Base-by-base conservation (phyloP, 2,329 filamentous ascomycete species). In the Monilinia aucupariae region DNA sequence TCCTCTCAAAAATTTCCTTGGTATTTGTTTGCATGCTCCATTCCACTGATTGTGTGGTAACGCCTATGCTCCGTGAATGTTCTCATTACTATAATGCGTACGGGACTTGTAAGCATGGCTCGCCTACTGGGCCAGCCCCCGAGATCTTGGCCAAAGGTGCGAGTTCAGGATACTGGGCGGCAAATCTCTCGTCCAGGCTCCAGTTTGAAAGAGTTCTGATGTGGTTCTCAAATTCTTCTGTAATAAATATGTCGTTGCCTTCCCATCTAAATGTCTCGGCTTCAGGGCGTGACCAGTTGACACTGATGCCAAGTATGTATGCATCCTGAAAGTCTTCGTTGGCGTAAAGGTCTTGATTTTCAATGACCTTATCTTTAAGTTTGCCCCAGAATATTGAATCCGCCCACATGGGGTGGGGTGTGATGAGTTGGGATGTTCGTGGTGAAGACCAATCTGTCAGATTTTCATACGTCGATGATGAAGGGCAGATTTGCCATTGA, bases 291-390 rank as follows among this genome's bases (percentile, higher is more conserved):
- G 73, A 70, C 76, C 74, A 78, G 50, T 77, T 74, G 52, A 74
- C 66, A 56, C 73, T 74, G 53, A 78, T 60, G 60, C 70, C 73
- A 45, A 68, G 66, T 50, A 68, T 72, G 65, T 77, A 78, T 47
- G 74, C 53, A 60, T 71, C 69, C 48, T 71, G 71, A 50, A 78
- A 78, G 58, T 78, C 75, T 3, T 72, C 70, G 9, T 73, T 78
- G 48, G 71, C 73, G 62, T 78, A 78, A 5, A 71, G 56, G 20
- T 72, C 69, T 62, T 75, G 76, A 27, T 73, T 72, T 53, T 73
- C 68, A 30, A 76, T 75, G 53, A 75, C 69, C 48, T 69, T 71
- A 59, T 75, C 73, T 62, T 75, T 74, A 32, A 78, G 66, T 43
- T 71, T 68, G 30, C 70, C 69, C 73, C 73, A 76, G 15, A 74